phyloP scores from a whole-genome alignment of 2,329 filamentous ascomycete genomes.

The Fusarium irregulare region DNA sequence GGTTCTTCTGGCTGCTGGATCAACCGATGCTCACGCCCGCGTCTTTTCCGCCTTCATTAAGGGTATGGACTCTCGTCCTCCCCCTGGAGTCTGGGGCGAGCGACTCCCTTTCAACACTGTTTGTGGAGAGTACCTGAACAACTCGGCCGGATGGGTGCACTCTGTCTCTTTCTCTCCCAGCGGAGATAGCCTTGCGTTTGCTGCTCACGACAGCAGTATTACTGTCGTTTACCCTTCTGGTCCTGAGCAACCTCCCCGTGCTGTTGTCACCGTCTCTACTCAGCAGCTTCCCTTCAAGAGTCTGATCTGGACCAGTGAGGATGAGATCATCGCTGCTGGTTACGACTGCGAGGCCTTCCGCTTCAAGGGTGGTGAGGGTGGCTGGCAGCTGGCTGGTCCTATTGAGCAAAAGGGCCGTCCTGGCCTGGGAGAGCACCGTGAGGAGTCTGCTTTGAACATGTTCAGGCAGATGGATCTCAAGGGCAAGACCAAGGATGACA shows the following conservation, averaged over 20 bases:
- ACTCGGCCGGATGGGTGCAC: slow-evolving; percentile 97
- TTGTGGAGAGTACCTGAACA: slow-evolving; percentile 95
- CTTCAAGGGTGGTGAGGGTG: slow-evolving; percentile 79
- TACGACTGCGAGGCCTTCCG: slow-evolving; percentile 92
- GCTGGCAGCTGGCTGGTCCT: slow-evolving; percentile 86
- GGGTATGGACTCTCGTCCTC: slow-evolving; percentile 86
- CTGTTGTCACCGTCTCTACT: slow-evolving; percentile 90
- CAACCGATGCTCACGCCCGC: slow-evolving; percentile 95
- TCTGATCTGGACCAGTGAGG: slow-evolving; percentile 90
- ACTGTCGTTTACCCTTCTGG: slow-evolving; percentile 95
- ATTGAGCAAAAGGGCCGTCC: slow-evolving; percentile 78
- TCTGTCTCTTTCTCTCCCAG: slow-evolving; percentile 92
- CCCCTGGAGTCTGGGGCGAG: slow-evolving; percentile 93
- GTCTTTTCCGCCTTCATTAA: slow-evolving; percentile 98
- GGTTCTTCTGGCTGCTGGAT: slow-evolving; percentile 91
- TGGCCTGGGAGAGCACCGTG: slow-evolving; percentile 71
- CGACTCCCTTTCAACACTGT: slow-evolving; percentile 97
- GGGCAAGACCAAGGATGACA: slow-evolving; percentile 91
- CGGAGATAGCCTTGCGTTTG: slow-evolving; percentile 92
- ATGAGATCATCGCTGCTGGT: slow-evolving; percentile 94
- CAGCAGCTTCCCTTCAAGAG: slow-evolving; percentile 93
- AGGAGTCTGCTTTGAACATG: slow-evolving; percentile 97
- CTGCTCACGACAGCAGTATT: slow-evolving; percentile 94
- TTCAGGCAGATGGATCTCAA: slow-evolving; percentile 99
- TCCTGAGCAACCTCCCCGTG: slow-evolving; percentile 88